phyloP scores from a whole-genome alignment of 768 basidiomycete genomes.

The Tricholoma matsutake region DNA sequence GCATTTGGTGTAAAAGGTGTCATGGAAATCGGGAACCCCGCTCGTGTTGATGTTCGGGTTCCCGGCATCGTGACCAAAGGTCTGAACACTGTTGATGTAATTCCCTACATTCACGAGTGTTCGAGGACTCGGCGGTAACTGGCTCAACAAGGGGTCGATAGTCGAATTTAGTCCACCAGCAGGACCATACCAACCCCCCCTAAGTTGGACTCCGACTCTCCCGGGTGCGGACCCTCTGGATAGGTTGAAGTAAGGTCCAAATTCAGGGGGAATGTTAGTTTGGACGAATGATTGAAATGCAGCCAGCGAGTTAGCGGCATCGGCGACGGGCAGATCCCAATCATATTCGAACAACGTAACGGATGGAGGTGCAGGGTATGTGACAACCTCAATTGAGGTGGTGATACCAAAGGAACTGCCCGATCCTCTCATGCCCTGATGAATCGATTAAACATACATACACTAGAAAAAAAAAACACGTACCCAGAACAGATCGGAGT shows the following conservation, averaged over 20 bases:
- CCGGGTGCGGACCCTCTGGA: constrained; percentile 18
- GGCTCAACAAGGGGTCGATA: constrained; percentile 11
- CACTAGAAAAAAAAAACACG: constrained; percentile 32
- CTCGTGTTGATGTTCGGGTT: constrained; percentile 20
- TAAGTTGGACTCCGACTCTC: constrained; percentile 23
- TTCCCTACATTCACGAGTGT: constrained; percentile 13
- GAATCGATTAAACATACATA: constrained; percentile 7
- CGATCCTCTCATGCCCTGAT: constrained; percentile 20
- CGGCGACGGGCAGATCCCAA: constrained; percentile 32
- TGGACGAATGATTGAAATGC: constrained; percentile 34
- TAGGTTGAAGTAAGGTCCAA: constrained; percentile 26
- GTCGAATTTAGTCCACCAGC: constrained; percentile 6
- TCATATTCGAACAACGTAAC: constrained; percentile 24
- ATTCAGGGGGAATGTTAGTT: constrained; percentile 29
- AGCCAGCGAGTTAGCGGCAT: constrained; percentile 29
- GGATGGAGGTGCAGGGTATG: constrained; percentile 16
- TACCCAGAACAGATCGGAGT: constrained; percentile 36
- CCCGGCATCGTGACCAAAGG: constrained; percentile 2
- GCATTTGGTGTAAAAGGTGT: constrained; percentile 35
- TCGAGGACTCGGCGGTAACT: constrained; percentile 8
- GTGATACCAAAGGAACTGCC: neutral
- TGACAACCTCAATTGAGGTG: neutral
- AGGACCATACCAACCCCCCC: neutral
- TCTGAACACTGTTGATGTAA: constrained; percentile 13
- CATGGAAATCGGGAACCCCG: constrained; percentile 14